Evolutionary conservation across 2,329 filamentous ascomycete genomes (phyloP), one percentile per base, ranked within the genome.

Genomic region (Cercospora sp.): DNA sequence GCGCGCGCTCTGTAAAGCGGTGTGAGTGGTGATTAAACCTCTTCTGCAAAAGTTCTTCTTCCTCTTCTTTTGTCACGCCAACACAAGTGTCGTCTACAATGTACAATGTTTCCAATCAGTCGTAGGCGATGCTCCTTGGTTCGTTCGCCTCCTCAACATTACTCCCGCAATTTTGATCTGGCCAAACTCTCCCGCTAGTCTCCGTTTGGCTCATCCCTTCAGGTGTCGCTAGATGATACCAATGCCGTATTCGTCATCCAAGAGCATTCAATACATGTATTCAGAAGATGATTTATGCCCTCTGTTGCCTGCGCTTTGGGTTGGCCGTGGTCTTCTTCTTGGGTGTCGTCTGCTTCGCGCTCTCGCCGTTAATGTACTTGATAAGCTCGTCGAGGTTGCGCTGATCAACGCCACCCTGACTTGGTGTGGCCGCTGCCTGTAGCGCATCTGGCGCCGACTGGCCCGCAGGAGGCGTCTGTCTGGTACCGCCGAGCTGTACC

Each of bases 381-480:
- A 99, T 85, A 49, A 99, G 83, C 79, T 99, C 94, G 74, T 98
- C 94, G 71, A 99, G 93, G 81, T 89, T 97, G 74, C 93, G 87
- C 65, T 84, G 80, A 65, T 85, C 84, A 13, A 84, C 80, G 9
- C 72, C 72, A 24, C 68, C 68, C 60, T 69, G 67, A 4, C 69
- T 43, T 16, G 57, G 59, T 18, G 62, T 64, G 24, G 61, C 40
- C 13, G 68, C 30, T 43, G 65, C 45, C 43, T 70, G 63, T 55
- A 66, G 57, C 24, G 62, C 59, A 61, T 63, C 61, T 34, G 66
- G 37, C 51, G 10, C 76, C 57, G 66, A 62, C 65, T 72, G 69
- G 43, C 70, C 71, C 13, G 90, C 85, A 70, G 87, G 86, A 57
- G 88, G 87, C 74, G 89, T 87, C 10, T 88, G 87, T 63, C 85